phyloP scores from a whole-genome alignment of 108 stramenopile species.

The Phaeodactylum tricornutum region DNA sequence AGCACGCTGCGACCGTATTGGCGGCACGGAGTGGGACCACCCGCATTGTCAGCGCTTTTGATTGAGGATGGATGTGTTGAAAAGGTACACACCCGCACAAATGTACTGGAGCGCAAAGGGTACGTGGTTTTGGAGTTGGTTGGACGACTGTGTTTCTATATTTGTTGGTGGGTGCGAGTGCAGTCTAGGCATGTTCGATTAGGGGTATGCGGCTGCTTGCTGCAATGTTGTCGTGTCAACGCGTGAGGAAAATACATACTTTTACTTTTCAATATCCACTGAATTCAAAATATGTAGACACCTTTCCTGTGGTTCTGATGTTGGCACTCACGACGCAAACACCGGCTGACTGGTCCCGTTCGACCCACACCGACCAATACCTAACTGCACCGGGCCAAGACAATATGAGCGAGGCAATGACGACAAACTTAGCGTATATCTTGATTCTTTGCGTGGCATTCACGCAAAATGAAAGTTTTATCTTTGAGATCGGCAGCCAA shows the following conservation, averaged over 20 bases:
- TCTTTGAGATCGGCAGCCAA: constrained; percentile 75
- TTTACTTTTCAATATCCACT: constrained; percentile 40
- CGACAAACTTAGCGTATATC: constrained; percentile 37
- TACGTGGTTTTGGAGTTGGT: background rate
- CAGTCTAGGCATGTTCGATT: background rate
- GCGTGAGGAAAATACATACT: constrained; percentile 37
- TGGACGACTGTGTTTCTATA: background rate
- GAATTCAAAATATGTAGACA: constrained; percentile 21
- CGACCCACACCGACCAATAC: background rate
- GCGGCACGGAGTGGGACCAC: constrained; percentile 44
- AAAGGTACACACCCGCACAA: background rate
- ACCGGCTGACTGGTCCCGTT: no score
- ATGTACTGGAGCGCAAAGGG: background rate
- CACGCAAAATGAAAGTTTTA: constrained; percentile 34
- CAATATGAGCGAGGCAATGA: constrained; percentile 26
- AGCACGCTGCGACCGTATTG: constrained; percentile 41
- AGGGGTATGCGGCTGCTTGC: background rate
- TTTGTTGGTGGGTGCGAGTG: background rate
- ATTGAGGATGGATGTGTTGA: background rate
- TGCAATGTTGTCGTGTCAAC: constrained; percentile 20
- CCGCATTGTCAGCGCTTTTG: constrained; percentile 19
- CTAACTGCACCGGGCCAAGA: background rate
- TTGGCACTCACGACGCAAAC: background rate
- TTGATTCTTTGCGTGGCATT: constrained; percentile 24
- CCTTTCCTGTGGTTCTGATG: constrained; percentile 78